A percentile compares a stretch with the other conserved stretches of the same genome.
Conservation (phyloP, 2,329 filamentous ascomycete species). For the Sporothrix inflata region DNA sequence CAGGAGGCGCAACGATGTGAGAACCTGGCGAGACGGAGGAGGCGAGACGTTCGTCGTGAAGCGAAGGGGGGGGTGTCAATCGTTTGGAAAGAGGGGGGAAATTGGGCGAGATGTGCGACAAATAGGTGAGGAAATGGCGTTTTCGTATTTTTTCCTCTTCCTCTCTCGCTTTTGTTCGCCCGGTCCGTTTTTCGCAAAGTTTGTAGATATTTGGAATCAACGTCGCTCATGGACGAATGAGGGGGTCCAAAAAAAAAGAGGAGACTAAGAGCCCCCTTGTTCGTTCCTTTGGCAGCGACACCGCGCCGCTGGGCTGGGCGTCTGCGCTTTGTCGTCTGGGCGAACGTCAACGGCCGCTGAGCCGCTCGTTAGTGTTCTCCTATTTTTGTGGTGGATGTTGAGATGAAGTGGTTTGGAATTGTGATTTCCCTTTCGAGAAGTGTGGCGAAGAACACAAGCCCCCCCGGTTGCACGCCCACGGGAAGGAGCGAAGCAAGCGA, state of each 20-base stretch:
- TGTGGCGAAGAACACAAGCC: neutral
- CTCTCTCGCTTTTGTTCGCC: neutral
- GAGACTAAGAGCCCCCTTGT: neutral
- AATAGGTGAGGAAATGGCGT: neutral
- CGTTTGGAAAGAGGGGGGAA: neutral
- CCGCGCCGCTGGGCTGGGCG: neutral
- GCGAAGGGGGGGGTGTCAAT: neutral
- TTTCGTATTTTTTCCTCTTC: neutral
- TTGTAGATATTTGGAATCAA: slow-evolving; percentile 23
- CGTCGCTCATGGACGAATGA: neutral
- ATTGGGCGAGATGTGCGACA: neutral
- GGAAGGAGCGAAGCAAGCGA: slow-evolving; percentile 15
- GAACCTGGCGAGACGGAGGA: slow-evolving; percentile 1
- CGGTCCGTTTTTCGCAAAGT: slow-evolving; percentile 10
- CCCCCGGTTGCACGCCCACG: neutral
- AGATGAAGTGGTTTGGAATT: slow-evolving; percentile 7
- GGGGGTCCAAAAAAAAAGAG: slow-evolving; percentile 4
- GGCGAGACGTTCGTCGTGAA: neutral
- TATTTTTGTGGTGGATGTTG: neutral
- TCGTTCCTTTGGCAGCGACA: neutral
- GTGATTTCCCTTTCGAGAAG: neutral
- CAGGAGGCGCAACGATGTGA: neutral
- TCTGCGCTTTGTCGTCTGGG: neutral
- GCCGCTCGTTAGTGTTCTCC: neutral
- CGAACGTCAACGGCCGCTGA: neutral